A percentile compares a stretch with the other conserved stretches of the same genome.
Evolutionary conservation across 768 basidiomycete genomes (phyloP).

Genomic region (Mycena latifolia): DNA sequence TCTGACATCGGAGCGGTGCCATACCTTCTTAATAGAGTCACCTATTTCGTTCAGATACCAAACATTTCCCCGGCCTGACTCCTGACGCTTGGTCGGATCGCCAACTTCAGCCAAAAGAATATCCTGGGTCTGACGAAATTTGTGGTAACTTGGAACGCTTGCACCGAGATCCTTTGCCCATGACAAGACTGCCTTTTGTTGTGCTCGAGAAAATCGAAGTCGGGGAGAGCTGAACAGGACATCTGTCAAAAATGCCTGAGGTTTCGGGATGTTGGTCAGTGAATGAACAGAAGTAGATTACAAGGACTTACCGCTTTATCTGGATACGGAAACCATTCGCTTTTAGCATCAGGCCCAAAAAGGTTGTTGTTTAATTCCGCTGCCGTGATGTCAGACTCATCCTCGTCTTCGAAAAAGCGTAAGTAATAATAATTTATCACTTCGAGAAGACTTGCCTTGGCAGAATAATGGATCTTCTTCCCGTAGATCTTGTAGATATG

Average conservation of each 20-base stretch:
- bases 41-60: constrained; percentile 28
- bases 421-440: background rate
- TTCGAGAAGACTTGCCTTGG: background rate
- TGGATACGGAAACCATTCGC: constrained; percentile 28
- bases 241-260: constrained; percentile 43
- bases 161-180: constrained; percentile 47
- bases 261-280: background rate
- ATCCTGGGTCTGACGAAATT: constrained; percentile 38
- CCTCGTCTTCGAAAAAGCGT: background rate
- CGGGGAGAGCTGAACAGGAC: constrained; percentile 48
- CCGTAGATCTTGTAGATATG: background rate
- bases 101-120: constrained; percentile 38
- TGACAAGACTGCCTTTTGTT: constrained; percentile 43
- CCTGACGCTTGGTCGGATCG: constrained; percentile 39
- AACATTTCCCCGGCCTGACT: constrained; percentile 38
- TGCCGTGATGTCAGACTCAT: constrained; percentile 8
- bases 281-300: background rate
- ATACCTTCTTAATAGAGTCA: constrained; percentile 23
- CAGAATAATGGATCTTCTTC: constrained; percentile 12
- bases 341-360: constrained; percentile 14
- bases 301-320: constrained; percentile 8
- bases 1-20: background rate
- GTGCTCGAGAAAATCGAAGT: constrained; percentile 45
- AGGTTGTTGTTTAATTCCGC: constrained; percentile 10
- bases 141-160: constrained; percentile 42